Evolutionary conservation across 2,329 filamentous ascomycete genomes (phyloP).

Genomic region (Fusarium sp.): DNA sequence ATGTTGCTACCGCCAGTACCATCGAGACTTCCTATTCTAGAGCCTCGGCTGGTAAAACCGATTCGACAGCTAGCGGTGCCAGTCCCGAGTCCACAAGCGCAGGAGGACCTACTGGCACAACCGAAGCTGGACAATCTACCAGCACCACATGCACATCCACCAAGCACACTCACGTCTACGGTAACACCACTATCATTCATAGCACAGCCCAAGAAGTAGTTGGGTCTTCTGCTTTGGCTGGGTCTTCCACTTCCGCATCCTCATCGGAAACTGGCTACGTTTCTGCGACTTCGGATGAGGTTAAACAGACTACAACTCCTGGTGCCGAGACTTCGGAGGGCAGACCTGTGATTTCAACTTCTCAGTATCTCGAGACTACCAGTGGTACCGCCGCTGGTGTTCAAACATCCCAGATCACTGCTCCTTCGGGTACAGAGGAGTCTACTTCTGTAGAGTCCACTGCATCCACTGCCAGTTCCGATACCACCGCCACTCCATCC

Average conservation of each 20-base stretch:
- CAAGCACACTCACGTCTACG: slow-evolving; percentile 32
- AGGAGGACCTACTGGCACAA: background rate
- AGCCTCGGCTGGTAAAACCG: background rate
- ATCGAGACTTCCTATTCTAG: background rate
- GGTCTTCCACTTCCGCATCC: slow-evolving; percentile 6
- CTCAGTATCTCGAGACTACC: background rate
- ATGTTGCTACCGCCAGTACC: background rate
- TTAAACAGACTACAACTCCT: background rate
- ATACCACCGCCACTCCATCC: background rate
- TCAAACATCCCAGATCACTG: slow-evolving; percentile 5
- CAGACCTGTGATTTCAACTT: background rate
- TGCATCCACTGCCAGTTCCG: background rate
- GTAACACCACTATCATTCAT: slow-evolving; percentile 31
- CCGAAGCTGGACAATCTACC: slow-evolving; percentile 3
- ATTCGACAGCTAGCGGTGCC: background rate
- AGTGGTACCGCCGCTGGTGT: background rate
- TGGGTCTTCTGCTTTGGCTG: slow-evolving; percentile 28
- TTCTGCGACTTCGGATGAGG: background rate
- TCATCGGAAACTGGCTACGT: slow-evolving; percentile 7
- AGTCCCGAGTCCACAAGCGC: slow-evolving; percentile 11
- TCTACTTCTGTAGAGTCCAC: slow-evolving; percentile 13
- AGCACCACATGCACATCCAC: slow-evolving; percentile 25
- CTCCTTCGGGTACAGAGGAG: background rate
- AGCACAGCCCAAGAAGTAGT: slow-evolving; percentile 11
- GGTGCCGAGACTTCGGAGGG: slow-evolving; percentile 6